phyloP scores from a whole-genome alignment of 2,329 filamentous ascomycete genomes.

The Neofusicoccum parvum region DNA sequence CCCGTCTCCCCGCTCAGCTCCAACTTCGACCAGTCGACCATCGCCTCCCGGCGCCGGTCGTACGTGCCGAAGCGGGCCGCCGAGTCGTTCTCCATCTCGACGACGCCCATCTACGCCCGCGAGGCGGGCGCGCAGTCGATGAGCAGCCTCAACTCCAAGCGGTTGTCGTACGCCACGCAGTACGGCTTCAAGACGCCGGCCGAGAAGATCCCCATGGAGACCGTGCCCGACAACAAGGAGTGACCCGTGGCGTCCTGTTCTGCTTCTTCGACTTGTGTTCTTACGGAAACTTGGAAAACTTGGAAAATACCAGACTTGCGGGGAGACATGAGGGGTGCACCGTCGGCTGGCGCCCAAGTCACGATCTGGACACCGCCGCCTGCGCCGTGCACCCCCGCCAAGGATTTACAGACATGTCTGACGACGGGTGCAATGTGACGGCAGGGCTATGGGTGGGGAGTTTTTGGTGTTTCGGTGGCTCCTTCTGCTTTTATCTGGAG shows the following conservation, averaged over 20 bases:
- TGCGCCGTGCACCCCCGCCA: conserved; percentile 14
- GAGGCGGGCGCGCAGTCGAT: background rate
- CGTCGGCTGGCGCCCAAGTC: background rate
- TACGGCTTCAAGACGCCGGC: background rate
- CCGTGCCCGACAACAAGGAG: background rate
- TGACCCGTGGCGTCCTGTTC: background rate
- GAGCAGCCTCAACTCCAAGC: background rate
- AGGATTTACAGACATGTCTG: background rate
- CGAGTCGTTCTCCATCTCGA: background rate
- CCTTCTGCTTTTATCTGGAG: background rate
- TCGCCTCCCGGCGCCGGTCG: background rate
- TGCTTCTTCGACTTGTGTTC: background rate
- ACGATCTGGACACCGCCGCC: background rate
- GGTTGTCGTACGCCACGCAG: background rate
- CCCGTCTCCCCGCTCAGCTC: background rate
- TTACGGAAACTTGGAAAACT: background rate
- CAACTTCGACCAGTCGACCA: background rate
- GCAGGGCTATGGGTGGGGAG: background rate
- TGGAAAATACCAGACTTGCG: background rate
- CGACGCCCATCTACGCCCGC: background rate
- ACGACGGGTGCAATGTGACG: background rate
- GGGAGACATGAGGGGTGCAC: background rate
- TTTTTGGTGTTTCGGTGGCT: background rate
- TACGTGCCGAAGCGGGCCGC: conserved; percentile 15
- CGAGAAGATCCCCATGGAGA: background rate